Percentiles rank a stretch among this genome's conserved stretches.
Conservation (phyloP, 2,329 filamentous ascomycete genomes). For the Lithohypha guttulata region DNA sequence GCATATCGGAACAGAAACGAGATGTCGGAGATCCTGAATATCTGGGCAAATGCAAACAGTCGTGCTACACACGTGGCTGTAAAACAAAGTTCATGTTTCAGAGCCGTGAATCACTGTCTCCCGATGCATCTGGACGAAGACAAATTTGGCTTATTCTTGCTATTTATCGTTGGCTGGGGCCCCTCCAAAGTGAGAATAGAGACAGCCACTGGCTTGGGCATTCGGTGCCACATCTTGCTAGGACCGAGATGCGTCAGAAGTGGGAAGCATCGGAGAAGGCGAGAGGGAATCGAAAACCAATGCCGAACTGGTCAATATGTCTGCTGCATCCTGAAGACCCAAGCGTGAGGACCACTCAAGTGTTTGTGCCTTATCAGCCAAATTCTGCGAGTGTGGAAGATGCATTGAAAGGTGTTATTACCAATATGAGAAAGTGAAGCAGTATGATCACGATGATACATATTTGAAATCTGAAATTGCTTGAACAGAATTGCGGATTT, state of each 20-base stretch:
- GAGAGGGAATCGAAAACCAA: conserved; percentile 14
- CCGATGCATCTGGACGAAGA: conserved; percentile 20
- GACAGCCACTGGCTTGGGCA: conserved; percentile 18
- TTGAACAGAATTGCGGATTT: too few species aligned
- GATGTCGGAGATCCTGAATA: conserved; percentile 14
- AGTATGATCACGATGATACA: too few species aligned
- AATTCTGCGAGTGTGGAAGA: conserved; percentile 1
- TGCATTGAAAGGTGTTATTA: conserved; percentile 4
- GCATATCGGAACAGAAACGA: conserved; percentile 19
- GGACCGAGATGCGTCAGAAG: conserved; percentile 18
- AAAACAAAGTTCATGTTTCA: conserved; percentile 23
- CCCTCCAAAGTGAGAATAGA: conserved; percentile 14
- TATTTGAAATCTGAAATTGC: too few species aligned
- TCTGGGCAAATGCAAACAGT: conserved; percentile 19
- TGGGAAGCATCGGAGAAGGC: conserved; percentile 18
- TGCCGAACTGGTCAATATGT: conserved; percentile 23
- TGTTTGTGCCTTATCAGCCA: background rate
- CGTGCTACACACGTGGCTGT: conserved; percentile 20
- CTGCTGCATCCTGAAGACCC: conserved; percentile 20
- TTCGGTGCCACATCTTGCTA: conserved; percentile 15
- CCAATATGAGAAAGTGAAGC: background rate
- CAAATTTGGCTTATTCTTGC: conserved; percentile 22
- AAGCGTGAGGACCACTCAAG: conserved; percentile 11
- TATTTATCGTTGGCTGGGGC: conserved; percentile 22
- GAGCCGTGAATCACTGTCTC: conserved; percentile 18